Conservation (phyloP, 2,329 filamentous ascomycete genomes). For the Xylariaceae sp. region DNA sequence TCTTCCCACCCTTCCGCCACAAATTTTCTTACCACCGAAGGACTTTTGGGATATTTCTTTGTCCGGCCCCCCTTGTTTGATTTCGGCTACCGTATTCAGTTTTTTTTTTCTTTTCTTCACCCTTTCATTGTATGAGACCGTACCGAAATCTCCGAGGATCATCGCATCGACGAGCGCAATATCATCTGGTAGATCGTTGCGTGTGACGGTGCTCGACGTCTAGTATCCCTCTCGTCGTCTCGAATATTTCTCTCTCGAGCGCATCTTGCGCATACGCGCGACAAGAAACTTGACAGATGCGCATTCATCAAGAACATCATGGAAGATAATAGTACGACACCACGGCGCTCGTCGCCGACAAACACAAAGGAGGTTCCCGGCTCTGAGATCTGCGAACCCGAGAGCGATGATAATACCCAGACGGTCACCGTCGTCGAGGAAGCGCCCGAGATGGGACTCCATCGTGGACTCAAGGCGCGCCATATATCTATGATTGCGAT, state of each 20-base stretch:
- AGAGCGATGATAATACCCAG: constrained; percentile 16
- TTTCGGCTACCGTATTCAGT: background rate
- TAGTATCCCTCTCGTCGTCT: background rate
- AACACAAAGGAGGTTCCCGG: constrained; percentile 28
- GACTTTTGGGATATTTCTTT: background rate
- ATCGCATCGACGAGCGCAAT: too few species aligned
- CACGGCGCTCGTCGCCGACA: constrained; percentile 29
- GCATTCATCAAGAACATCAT: constrained; percentile 13
- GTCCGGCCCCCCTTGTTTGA: background rate
- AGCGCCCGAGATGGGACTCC: constrained; percentile 42
- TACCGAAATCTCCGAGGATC: too few species aligned
- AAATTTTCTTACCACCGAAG: too few species aligned
- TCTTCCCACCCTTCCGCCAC: too few species aligned
- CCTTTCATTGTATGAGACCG: too few species aligned
- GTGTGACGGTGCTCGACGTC: background rate
- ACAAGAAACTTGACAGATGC: background rate
- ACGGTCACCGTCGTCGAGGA: constrained; percentile 46
- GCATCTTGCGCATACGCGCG: background rate
- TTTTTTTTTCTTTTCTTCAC: background rate
- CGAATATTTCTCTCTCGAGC: background rate
- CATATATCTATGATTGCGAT: constrained; percentile 62
- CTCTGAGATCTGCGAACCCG: constrained; percentile 23
- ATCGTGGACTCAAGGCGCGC: constrained; percentile 49
- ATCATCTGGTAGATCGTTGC: background rate
- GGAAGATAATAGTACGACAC: constrained; percentile 27